Conservation (phyloP, 108 stramenopile species). For the Asterionellopsis glacialis region DNA sequence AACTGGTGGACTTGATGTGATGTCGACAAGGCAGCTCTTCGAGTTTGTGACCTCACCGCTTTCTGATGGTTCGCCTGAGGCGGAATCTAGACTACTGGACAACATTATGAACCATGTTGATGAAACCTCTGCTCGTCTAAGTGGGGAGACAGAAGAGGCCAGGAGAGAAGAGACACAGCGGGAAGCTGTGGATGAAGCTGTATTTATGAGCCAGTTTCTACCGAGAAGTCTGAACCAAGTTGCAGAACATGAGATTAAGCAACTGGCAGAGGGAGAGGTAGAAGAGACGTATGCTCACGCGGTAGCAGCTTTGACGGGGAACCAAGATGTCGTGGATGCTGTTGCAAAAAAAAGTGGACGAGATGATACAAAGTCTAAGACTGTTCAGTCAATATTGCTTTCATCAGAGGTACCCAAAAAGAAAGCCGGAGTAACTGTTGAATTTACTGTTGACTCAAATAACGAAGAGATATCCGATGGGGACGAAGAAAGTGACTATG, state of each 20-base stretch:
- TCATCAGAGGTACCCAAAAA: background rate
- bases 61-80: conserved; percentile 15
- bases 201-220: conserved; percentile 89
- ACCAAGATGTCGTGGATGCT: conserved; percentile 66
- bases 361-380: conserved; percentile 11
- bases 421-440: background rate
- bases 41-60: conserved; percentile 71
- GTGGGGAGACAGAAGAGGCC: conserved; percentile 45
- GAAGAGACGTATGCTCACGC: conserved; percentile 87
- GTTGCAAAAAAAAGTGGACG: conserved; percentile 37
- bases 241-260: conserved; percentile 77
- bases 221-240: conserved; percentile 87
- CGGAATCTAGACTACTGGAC: conserved; percentile 56
- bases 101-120: conserved; percentile 58
- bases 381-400: conserved; percentile 6
- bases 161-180: conserved; percentile 57
- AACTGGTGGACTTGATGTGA: conserved; percentile 76
- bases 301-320: conserved; percentile 85
- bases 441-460: background rate
- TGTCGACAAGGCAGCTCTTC: conserved; percentile 84
- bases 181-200: conserved; percentile 81
- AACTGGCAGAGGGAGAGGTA: conserved; percentile 79
- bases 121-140: conserved; percentile 14
- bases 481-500: conserved; percentile 23
- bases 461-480: conserved; percentile 11